Conservation (phyloP, 2,329 filamentous ascomycete genomes). For the Xylaria multiplex region DNA sequence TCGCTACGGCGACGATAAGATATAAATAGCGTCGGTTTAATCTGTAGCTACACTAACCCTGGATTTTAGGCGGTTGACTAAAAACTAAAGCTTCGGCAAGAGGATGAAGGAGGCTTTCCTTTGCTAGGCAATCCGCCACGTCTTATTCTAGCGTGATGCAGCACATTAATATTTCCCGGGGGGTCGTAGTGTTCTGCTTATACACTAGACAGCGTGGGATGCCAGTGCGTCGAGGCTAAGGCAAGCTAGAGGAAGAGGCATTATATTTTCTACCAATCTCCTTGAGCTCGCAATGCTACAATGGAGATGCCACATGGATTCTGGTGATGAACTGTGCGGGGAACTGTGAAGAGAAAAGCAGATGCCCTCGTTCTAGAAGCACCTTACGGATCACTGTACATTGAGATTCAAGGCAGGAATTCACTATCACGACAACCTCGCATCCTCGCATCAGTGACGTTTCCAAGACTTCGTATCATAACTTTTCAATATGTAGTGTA, state of each 20-base stretch:
- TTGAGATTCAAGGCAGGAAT: conserved; percentile 4
- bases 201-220: conserved; percentile 27
- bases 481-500: neutral
- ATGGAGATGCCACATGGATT: conserved; percentile 27
- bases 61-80: neutral
- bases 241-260: conserved; percentile 24
- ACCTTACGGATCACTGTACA: conserved; percentile 15
- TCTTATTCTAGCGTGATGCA: conserved; percentile 13
- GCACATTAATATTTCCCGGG: conserved; percentile 7
- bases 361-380: conserved; percentile 27
- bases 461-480: conserved; percentile 10
- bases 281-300: conserved; percentile 24
- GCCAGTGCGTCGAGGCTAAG: conserved; percentile 24
- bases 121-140: conserved; percentile 11
- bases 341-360: conserved; percentile 18
- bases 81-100: conserved; percentile 10
- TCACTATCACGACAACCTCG: conserved; percentile 20
- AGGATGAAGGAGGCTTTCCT: conserved; percentile 3
- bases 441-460: conserved; percentile 22
- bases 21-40: conserved; percentile 12
- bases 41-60: neutral
- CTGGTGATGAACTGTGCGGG: conserved; percentile 25
- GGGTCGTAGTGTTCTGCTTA: conserved; percentile 24
- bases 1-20: neutral
- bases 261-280: conserved; percentile 19